Evolutionary conservation across 768 basidiomycete genomes (phyloP).

Genomic region (Suillus decipiens): DNA sequence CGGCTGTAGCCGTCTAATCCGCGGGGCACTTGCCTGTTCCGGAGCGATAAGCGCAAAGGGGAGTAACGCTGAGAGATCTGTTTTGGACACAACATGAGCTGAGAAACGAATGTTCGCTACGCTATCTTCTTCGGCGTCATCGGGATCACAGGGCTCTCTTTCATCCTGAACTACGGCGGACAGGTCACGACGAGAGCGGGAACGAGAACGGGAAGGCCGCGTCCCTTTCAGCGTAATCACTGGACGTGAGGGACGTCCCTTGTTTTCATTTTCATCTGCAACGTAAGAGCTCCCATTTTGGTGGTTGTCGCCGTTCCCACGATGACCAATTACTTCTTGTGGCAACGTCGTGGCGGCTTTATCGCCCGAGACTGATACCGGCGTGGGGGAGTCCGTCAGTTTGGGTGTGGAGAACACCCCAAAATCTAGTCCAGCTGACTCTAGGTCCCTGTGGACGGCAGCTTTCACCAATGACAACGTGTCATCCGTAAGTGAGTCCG

Average conservation of each 20-base stretch:
- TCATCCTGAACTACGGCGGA: constrained; percentile 58
- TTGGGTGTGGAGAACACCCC: constrained; percentile 67
- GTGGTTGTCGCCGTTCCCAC: constrained; percentile 31
- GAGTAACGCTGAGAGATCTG: constrained; percentile 56
- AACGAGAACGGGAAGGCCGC: constrained; percentile 63
- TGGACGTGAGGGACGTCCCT: constrained; percentile 63
- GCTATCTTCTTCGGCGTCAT: constrained; percentile 63
- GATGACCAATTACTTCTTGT: constrained; percentile 27
- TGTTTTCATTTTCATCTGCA: constrained; percentile 42
- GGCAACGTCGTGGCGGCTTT: constrained; percentile 16
- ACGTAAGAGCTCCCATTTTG: constrained; percentile 24
- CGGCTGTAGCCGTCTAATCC: constrained; percentile 20
- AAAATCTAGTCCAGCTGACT: constrained; percentile 68
- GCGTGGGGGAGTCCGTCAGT: constrained; percentile 9
- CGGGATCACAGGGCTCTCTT: constrained; percentile 56
- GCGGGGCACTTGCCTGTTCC: constrained; percentile 50
- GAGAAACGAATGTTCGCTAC: constrained; percentile 79
- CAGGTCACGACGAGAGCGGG: constrained; percentile 72
- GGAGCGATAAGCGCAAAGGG: constrained; percentile 84
- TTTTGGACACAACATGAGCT: constrained; percentile 63
- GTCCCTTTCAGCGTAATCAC: constrained; percentile 64
- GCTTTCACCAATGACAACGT: constrained; percentile 69
- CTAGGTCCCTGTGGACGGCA: constrained; percentile 69
- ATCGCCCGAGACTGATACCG: constrained; percentile 10
- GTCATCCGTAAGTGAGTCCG: constrained; percentile 84